Percentiles rank a stretch among this genome's conserved stretches.
Conservation (phyloP, 257 asterid species). For the Scutellaria minor region DNA sequence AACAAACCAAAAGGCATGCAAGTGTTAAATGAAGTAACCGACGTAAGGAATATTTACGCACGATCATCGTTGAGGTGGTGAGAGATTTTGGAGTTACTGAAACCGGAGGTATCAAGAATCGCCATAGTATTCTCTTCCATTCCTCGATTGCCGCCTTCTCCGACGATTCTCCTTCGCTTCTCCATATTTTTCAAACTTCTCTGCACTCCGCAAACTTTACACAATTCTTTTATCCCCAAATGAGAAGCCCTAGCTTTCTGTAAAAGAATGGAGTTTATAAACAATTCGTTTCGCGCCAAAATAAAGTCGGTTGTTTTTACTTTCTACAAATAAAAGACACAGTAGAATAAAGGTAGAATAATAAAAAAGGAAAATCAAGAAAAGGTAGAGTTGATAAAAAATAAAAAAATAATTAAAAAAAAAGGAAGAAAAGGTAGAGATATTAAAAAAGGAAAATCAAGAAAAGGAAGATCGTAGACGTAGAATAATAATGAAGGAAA, state of each 20-base stretch:
- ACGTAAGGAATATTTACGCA: constrained; percentile 31
- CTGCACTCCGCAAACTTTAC: not conserved
- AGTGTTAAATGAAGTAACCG: not conserved
- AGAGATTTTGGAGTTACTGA: constrained; percentile 51
- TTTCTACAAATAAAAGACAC: too few relatives aligned
- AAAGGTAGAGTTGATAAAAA: too few relatives aligned
- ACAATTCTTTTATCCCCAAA: constrained; percentile 20
- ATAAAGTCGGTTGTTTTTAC: not conserved
- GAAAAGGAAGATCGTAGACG: too few relatives aligned
- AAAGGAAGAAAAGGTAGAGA: too few relatives aligned
- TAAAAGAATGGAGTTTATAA: too few relatives aligned
- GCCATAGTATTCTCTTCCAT: constrained; percentile 89
- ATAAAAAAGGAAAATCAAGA: too few relatives aligned
- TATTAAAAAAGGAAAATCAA: not conserved
- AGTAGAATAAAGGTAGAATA: too few relatives aligned
- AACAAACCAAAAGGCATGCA: not conserved
- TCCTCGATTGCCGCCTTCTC: constrained; percentile 45
- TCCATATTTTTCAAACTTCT: constrained; percentile 39
- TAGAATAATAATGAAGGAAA: too few relatives aligned
- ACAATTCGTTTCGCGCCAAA: constrained; percentile 40
- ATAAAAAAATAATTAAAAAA: too few relatives aligned
- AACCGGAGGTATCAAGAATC: constrained; percentile 78
- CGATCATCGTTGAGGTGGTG: constrained; percentile 82
- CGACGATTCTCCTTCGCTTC: constrained; percentile 44
- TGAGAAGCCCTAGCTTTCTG: constrained; percentile 48